These are phyloP conservation scores for Centella asiatica DNA, from an alignment of 129 eudicot species.

Conservation along the genomic window DNA sequence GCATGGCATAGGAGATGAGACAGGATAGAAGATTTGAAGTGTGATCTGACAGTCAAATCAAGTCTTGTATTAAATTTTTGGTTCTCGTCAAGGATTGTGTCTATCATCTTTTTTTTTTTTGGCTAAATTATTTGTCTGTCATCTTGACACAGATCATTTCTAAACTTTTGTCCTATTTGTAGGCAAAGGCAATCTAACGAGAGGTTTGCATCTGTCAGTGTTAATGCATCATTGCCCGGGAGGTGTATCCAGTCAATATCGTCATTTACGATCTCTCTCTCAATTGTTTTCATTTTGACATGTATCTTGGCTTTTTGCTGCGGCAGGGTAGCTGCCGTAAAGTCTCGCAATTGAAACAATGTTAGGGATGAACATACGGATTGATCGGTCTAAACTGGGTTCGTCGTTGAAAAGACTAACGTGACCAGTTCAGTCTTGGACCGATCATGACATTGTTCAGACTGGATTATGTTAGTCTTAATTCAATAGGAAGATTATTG, in stretches of 20 bases:
- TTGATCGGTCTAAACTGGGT: no score
- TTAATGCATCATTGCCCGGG: neutral
- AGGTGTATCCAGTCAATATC: constrained; percentile 6
- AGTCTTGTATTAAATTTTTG: no score
- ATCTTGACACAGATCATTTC: neutral
- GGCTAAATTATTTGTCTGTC: neutral
- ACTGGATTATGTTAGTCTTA: no score
- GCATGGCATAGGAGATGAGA: no score
- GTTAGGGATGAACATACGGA: no score
- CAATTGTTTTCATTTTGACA: neutral
- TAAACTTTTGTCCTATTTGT: neutral
- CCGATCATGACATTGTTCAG: no score
- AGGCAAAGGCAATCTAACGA: constrained; percentile 2
- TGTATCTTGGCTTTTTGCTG: constrained; percentile 5
- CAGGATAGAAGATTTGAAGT: no score
- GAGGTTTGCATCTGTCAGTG: constrained; percentile 13
- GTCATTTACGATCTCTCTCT: neutral
- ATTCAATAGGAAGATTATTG: no score
- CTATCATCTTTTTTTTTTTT: neutral
- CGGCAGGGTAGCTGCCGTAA: neutral
- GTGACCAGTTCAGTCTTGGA: no score
- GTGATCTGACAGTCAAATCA: no score
- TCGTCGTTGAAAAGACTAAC: no score
- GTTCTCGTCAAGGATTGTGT: neutral
- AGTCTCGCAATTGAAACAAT: neutral